A percentile compares a stretch with the other conserved stretches of the same genome.
These are phyloP conservation scores for Aspergillus sojae DNA, from an alignment of 2,329 filamentous ascomycete species.

Conservation along the genomic window DNA sequence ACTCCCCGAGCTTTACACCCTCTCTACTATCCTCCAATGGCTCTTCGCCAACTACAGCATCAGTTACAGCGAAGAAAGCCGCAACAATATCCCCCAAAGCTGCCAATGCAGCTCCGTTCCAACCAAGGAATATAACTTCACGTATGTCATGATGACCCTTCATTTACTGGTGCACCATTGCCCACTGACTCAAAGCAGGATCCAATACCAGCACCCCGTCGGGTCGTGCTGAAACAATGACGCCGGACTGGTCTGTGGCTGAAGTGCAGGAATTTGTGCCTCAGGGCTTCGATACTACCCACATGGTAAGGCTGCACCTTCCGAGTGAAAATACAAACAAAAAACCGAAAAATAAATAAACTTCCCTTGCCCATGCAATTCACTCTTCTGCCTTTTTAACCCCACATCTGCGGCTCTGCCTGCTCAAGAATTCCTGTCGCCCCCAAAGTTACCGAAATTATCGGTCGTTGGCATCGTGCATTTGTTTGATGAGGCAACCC, in stretches of 20 bases:
- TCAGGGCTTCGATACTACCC: slow-evolving; percentile 53
- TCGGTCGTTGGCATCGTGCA: not conserved
- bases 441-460: not conserved
- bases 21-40: slow-evolving; percentile 46
- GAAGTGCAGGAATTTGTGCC: slow-evolving; percentile 57
- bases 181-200: slow-evolving; percentile 35
- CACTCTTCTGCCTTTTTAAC: not conserved
- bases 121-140: slow-evolving; percentile 45
- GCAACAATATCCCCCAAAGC: slow-evolving; percentile 81
- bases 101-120: slow-evolving; percentile 73
- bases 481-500: not conserved
- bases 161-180: not conserved
- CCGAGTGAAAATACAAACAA: not conserved
- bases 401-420: not conserved
- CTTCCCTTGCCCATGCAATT: not conserved
- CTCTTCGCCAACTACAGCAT: slow-evolving; percentile 28
- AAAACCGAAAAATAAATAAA: not conserved
- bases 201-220: slow-evolving; percentile 46
- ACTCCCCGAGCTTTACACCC: slow-evolving; percentile 93
- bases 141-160: slow-evolving; percentile 32
- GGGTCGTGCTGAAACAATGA: slow-evolving; percentile 41
- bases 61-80: slow-evolving; percentile 60
- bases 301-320: slow-evolving; percentile 48
- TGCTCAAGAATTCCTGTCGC: not conserved
- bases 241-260: slow-evolving; percentile 48